Evolutionary conservation across 2,329 filamentous ascomycete species (phyloP).

Genomic region (Verticillium alfalfae): DNA sequence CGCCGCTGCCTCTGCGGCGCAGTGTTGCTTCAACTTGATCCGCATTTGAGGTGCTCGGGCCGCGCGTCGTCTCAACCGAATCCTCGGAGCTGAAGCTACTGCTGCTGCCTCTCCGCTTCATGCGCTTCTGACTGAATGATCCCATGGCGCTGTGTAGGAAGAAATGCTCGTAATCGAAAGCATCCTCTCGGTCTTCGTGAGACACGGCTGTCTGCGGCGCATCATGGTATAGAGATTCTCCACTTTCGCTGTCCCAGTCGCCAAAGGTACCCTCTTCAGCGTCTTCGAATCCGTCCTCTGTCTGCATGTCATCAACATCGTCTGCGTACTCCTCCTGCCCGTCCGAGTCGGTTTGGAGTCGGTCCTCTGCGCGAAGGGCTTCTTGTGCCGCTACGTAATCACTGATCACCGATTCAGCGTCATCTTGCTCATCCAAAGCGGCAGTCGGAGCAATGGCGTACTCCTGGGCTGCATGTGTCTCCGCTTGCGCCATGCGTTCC

Average conservation of each 20-base stretch:
- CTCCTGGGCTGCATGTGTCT: conserved; percentile 4
- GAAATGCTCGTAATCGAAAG: conserved; percentile 95
- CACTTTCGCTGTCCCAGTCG: conserved; percentile 52
- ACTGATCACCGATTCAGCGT: conserved; percentile 20
- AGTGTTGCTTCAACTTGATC: conserved; percentile 7
- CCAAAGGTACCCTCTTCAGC: conserved; percentile 29
- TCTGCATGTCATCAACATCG: conserved; percentile 30
- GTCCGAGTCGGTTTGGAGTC: conserved; percentile 5
- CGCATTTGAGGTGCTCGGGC: conserved; percentile 25
- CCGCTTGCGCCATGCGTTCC: conserved; percentile 11
- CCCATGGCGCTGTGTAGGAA: conserved; percentile 91
- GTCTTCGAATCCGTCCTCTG: conserved; percentile 27
- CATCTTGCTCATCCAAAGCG: conserved; percentile 9
- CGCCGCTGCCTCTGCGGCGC: conserved; percentile 37
- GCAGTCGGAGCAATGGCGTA: conserved; percentile 4
- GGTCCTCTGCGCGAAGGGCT: conserved; percentile 15
- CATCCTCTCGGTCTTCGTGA: conserved; percentile 90
- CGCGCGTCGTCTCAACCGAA: conserved; percentile 58
- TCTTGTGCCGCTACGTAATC: conserved; percentile 20
- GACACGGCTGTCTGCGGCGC: conserved; percentile 56
- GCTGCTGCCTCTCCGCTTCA: conserved; percentile 37
- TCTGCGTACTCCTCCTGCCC: conserved; percentile 15
- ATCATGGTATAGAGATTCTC: conserved; percentile 60
- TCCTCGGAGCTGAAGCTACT: conserved; percentile 54
- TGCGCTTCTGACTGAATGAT: conserved; percentile 56